phyloP scores from a whole-genome alignment of 2,329 filamentous ascomycete species.

The Sporothrix brasiliensis region DNA sequence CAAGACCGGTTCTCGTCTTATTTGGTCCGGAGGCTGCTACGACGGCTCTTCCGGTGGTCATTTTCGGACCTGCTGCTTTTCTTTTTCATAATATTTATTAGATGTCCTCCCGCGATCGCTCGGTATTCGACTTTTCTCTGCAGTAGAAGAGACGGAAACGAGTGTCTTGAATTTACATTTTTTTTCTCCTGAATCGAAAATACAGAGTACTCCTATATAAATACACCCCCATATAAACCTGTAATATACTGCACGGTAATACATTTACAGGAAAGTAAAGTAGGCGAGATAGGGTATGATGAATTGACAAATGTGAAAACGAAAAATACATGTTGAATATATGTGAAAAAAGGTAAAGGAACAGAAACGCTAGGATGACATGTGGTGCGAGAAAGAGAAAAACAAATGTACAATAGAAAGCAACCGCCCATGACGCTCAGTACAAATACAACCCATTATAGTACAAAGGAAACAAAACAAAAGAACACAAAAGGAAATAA shows the following conservation, averaged over 20 bases:
- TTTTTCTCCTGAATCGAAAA: background rate
- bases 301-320: no score
- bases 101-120: background rate
- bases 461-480: background rate
- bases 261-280: background rate
- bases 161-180: background rate
- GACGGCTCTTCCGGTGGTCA: background rate
- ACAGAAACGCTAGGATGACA: background rate
- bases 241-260: background rate
- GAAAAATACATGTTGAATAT: constrained; percentile 9
- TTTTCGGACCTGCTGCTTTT: background rate
- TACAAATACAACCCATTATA: background rate
- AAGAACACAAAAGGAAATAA: background rate
- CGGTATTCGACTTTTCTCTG: background rate
- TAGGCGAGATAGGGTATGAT: background rate
- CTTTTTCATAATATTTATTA: constrained; percentile 6
- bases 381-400: background rate
- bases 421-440: no score
- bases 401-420: background rate
- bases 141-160: background rate
- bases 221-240: no score
- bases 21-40: background rate
- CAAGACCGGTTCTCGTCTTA: constrained; percentile 13
- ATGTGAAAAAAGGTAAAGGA: background rate
- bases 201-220: background rate